Base-by-base conservation (phyloP, 345 rosid species). In the Aegle marmelos region DNA sequence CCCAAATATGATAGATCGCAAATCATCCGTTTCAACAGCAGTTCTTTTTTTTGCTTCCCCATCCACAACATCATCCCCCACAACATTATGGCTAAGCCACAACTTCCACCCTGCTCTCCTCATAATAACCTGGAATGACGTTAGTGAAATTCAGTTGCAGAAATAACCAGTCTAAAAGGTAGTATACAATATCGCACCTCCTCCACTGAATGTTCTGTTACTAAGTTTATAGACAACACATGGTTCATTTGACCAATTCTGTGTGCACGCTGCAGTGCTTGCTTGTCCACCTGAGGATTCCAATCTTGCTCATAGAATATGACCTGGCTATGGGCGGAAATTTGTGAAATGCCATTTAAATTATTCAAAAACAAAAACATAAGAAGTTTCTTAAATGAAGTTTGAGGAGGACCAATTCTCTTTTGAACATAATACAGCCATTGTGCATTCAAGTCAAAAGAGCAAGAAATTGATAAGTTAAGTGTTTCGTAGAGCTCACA, bases 271-370 rank as follows among this genome's bases (percentile, higher is more conserved):
- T 94, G 98, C 85, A 94, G 81, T 80, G 97, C 98, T 83, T 93
- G 97, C 86, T 89, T 91, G 81, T 91, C 98, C 77, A 93, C 97
- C 80, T 94, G 98, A 53, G 97, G 98, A 79, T 94, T 94, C 98
- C 98, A 94, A 77, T 94, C 97, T 88, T 94, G 97, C 83, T 94
- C 98, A 22, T 88, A 94, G 82, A 93, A 91, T 80, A 94, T 89
- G 78, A 93, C 97, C 98, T 94, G 83, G 37, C 9, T 74, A 74
- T 27, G 16, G 67, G 80, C 57, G 27, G 80, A 75, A 80, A 76
- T 45, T 7, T 74, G 34, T 41, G 3, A 36, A 33, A 74, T 62
- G 30, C 33, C 59, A 36, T 62, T 62, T 9, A 62, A 21, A 7
- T 17, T 61, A 3, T 72, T 64, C 2, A 7, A 45, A 31, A 73